phyloP scores from a whole-genome alignment of 2,329 filamentous ascomycete species.

The Arthrobotrys megalospora region DNA sequence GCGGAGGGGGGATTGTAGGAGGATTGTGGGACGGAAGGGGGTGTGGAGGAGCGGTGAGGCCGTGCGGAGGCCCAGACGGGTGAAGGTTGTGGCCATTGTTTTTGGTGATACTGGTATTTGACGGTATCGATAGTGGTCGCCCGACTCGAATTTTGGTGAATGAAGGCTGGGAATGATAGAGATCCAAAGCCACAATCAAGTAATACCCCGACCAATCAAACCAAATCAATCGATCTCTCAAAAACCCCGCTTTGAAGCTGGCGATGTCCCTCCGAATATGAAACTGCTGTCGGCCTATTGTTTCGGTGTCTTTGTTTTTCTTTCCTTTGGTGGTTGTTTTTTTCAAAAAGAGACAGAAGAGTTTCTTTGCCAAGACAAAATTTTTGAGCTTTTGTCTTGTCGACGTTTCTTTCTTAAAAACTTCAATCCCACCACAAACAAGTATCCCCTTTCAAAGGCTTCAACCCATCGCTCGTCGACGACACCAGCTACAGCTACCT shows the following conservation, averaged over 20 bases:
- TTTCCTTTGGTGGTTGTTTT: slow-evolving; percentile 1
- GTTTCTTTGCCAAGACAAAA: slow-evolving; percentile 55
- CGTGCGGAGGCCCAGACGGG: slow-evolving; percentile 54
- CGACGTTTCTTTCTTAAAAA: slow-evolving; percentile 14
- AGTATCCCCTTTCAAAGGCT: not conserved
- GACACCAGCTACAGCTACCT: not conserved
- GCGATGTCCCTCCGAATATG: not conserved
- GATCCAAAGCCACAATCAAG: not conserved
- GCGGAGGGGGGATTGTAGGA: slow-evolving; percentile 22
- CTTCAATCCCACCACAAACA: not conserved
- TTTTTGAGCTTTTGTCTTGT: slow-evolving; percentile 42
- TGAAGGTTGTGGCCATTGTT: slow-evolving; percentile 49
- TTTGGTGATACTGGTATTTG: not conserved
- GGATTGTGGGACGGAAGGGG: slow-evolving; percentile 11
- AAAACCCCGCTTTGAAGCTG: not conserved
- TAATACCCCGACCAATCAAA: not conserved
- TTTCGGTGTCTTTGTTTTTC: not conserved
- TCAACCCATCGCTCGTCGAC: slow-evolving; percentile 1
- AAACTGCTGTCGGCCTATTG: not conserved
- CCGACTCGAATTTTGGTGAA: slow-evolving; percentile 6
- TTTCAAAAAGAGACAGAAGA: slow-evolving; percentile 1
- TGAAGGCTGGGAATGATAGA: not conserved
- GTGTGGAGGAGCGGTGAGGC: slow-evolving; percentile 52
- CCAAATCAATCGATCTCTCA: no score
- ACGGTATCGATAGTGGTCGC: slow-evolving; percentile 20